Evolutionary conservation across 306 rosid species (phyloP), one percentile per base, ranked within the genome.

Genomic region (Dryas octopetala): DNA sequence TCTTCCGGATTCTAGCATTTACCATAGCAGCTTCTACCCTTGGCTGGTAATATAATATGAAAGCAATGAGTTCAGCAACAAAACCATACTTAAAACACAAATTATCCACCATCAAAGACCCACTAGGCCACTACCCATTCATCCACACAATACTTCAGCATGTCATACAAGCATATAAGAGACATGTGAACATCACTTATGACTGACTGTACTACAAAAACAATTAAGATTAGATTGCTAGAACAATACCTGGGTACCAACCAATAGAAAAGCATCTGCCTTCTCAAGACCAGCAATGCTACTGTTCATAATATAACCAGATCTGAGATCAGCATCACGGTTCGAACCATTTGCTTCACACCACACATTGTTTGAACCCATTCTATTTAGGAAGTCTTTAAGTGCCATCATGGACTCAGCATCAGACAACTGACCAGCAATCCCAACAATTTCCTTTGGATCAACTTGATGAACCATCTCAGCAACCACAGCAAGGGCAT

Each of bases 11-110:
- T 90, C 98, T 89, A 66, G 99, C 98, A 89, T 96, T 96, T 74
- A 96, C 91, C 88, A 96, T 90, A 46, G 99, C 98, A 80, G 99
- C 99, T 90, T 96, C 99, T 49, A 90, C 92, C 57, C 98, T 88
- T 77, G 99, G 98, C 99, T 96, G 89, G 80, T 84, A 81, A 81
- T 80, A 80, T 68, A 75, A 58, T 80, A 73, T 12, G 28, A 79
- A 55, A 73, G 47, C 16, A 32, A 61, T 70, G 82, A 82, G n/a
- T 59, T 66, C 13, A 28, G 64, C 68, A 63, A 64, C 16, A 55
- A 17, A 51, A 74, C 58, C 45, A 79, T 41, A 6, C 41, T 44
- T 59, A 70, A 81, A 78, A 80, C 59, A 77, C 13, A 57, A 9
- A 16, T 0, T 57, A 83, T 68, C 60, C n/a, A 62, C 48, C 50